These are phyloP conservation scores for Pyricularia grisea DNA, from an alignment of 2,329 filamentous ascomycete species.

Conservation along the genomic window DNA sequence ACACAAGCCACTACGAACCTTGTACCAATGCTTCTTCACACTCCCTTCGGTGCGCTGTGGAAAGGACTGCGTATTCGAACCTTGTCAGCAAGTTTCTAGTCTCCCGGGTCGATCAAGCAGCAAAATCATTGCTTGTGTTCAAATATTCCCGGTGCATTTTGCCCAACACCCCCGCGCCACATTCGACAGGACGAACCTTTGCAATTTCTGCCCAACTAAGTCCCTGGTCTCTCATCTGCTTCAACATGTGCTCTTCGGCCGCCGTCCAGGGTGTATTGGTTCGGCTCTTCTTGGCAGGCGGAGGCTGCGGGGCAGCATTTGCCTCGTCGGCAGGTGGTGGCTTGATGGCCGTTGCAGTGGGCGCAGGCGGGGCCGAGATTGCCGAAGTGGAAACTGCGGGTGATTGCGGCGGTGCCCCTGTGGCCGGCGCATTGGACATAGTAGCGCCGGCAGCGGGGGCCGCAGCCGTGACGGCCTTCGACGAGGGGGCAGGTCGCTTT, in stretches of 20 bases:
- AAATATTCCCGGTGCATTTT: background rate
- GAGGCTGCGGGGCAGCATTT: constrained; percentile 28
- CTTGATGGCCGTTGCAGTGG: constrained; percentile 17
- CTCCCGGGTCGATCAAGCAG: background rate
- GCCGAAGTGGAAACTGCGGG: constrained; percentile 9
- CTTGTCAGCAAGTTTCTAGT: background rate
- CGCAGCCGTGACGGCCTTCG: constrained; percentile 17
- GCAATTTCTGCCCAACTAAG: constrained; percentile 98
- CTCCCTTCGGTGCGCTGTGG: constrained; percentile 90
- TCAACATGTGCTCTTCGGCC: constrained; percentile 83
- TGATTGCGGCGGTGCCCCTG: constrained; percentile 19
- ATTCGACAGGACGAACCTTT: constrained; percentile 56
- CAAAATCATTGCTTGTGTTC: background rate
- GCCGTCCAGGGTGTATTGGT: constrained; percentile 99
- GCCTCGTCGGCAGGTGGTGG: constrained; percentile 20
- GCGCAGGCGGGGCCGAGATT: constrained; percentile 1
- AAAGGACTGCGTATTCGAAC: constrained; percentile 57
- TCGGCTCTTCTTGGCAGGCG: constrained; percentile 77
- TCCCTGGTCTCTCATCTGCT: constrained; percentile 86
- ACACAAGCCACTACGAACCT: constrained; percentile 45
- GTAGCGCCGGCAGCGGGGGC: constrained; percentile 24
- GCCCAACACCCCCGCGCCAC: background rate
- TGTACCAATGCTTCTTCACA: constrained; percentile 99
- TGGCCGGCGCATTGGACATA: constrained; percentile 22
- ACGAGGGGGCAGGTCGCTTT: constrained; percentile 26